These are phyloP conservation scores for Aspergillus nomiae DNA, from an alignment of 2,329 filamentous ascomycete species.

Conservation along the genomic window DNA sequence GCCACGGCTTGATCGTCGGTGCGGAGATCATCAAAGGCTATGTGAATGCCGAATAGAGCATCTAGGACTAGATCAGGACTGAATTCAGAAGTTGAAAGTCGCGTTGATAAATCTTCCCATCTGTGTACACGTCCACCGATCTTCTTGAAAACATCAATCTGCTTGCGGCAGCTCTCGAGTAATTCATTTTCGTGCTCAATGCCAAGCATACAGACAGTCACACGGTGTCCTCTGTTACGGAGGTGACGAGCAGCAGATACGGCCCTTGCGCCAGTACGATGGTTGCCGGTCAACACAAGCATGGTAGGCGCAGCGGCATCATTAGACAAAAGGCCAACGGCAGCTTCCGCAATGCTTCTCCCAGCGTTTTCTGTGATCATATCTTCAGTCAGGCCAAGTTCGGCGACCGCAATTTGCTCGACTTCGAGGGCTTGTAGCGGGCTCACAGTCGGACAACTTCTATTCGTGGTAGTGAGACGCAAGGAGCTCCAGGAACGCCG, in stretches of 20 bases:
- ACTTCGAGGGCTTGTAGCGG: slow-evolving; percentile 88
- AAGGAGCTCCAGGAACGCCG: slow-evolving; percentile 47
- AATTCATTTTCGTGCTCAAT: slow-evolving; percentile 81
- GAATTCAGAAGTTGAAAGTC: slow-evolving; percentile 56
- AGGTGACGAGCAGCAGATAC: slow-evolving; percentile 85
- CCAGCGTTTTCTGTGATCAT: slow-evolving; percentile 92
- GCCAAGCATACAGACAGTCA: slow-evolving; percentile 81
- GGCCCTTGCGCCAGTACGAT: slow-evolving; percentile 81
- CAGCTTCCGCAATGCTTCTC: slow-evolving; percentile 77
- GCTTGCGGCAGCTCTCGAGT: slow-evolving; percentile 76
- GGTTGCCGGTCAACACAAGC: slow-evolving; percentile 91
- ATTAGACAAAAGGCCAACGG: slow-evolving; percentile 69
- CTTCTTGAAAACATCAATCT: slow-evolving; percentile 80
- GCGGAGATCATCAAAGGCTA: slow-evolving; percentile 84
- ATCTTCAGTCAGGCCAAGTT: slow-evolving; percentile 83
- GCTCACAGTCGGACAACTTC: slow-evolving; percentile 59
- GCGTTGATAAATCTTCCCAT: slow-evolving; percentile 60
- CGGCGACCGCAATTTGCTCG: slow-evolving; percentile 85
- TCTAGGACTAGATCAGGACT: slow-evolving; percentile 83
- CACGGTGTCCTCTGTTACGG: slow-evolving; percentile 76
- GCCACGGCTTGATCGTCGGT: slow-evolving; percentile 80
- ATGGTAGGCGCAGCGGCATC: slow-evolving; percentile 57
- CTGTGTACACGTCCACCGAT: slow-evolving; percentile 73
- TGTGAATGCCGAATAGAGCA: slow-evolving; percentile 80
- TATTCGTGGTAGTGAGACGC: slow-evolving; percentile 55